phyloP scores from a whole-genome alignment of 768 basidiomycete species.

The Calocybe cyanea region DNA sequence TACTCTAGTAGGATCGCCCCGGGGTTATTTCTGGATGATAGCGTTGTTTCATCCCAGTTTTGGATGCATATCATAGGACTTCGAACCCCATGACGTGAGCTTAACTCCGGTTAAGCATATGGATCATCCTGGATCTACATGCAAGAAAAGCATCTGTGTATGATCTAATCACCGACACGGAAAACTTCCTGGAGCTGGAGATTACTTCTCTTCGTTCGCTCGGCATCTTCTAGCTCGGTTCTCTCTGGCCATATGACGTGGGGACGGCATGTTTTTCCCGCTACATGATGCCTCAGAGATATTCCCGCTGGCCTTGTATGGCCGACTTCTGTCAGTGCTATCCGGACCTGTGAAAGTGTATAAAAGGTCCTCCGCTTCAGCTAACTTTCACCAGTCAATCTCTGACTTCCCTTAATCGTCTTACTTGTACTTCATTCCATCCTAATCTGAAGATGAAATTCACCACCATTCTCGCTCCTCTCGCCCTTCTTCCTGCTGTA shows the following conservation, averaged over 20 bases:
- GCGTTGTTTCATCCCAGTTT: too few species aligned
- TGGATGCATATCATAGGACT: too few species aligned
- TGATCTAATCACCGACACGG: too few species aligned
- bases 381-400: neutral
- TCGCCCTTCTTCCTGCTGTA: constrained; percentile 12
- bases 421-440: neutral
- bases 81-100: too few species aligned
- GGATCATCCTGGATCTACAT: too few species aligned
- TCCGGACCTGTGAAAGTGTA: neutral
- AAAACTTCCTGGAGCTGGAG: too few species aligned
- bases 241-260: neutral
- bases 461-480: constrained; percentile 4
- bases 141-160: too few species aligned
- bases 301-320: neutral
- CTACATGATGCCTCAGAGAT: neutral
- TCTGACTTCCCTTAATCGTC: neutral
- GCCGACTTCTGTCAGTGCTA: neutral
- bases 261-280: constrained; percentile 8
- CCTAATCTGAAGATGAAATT: constrained; percentile 11
- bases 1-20: too few species aligned
- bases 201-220: too few species aligned
- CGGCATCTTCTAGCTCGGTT: neutral
- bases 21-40: too few species aligned
- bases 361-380: neutral
- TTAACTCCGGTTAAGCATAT: too few species aligned